Conservation (phyloP, 345 rosid genomes). For the Murraya paniculata region DNA sequence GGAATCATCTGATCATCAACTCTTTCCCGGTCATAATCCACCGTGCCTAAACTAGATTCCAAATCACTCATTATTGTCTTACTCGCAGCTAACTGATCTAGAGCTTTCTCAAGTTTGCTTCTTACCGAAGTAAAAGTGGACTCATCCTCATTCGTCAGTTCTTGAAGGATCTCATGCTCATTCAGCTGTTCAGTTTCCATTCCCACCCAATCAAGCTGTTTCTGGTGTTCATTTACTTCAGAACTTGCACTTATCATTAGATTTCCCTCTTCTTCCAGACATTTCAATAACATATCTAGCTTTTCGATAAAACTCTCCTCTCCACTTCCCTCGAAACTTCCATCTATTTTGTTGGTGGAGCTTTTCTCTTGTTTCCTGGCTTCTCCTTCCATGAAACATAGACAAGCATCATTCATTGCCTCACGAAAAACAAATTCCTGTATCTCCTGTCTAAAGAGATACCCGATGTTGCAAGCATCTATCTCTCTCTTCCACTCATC, state of each 20-base stretch:
- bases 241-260: slow-evolving; percentile 6
- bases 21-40: slow-evolving; percentile 5
- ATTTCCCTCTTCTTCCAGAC: slow-evolving; percentile 9
- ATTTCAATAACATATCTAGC: slow-evolving; percentile 3
- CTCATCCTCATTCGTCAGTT: slow-evolving; percentile 16
- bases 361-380: background rate
- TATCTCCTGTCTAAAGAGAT: slow-evolving; percentile 27
- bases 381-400: background rate
- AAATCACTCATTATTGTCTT: slow-evolving; percentile 20
- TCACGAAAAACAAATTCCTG: slow-evolving; percentile 15
- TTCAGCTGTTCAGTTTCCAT: slow-evolving; percentile 7
- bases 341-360: background rate
- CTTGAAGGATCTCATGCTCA: background rate
- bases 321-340: slow-evolving; percentile 5
- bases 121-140: slow-evolving; percentile 12
- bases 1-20: slow-evolving; percentile 7
- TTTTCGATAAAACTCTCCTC: slow-evolving; percentile 18
- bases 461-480: slow-evolving; percentile 18
- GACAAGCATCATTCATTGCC: slow-evolving; percentile 20
- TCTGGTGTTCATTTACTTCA: slow-evolving; percentile 20
- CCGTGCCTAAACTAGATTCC: slow-evolving; percentile 12
- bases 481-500: slow-evolving; percentile 22
- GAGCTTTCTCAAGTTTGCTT: slow-evolving; percentile 24
- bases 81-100: slow-evolving; percentile 21
- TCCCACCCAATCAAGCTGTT: background rate